Evolutionary conservation across 2,329 filamentous ascomycete genomes (phyloP).

Genomic region (Myriangium duriaei): DNA sequence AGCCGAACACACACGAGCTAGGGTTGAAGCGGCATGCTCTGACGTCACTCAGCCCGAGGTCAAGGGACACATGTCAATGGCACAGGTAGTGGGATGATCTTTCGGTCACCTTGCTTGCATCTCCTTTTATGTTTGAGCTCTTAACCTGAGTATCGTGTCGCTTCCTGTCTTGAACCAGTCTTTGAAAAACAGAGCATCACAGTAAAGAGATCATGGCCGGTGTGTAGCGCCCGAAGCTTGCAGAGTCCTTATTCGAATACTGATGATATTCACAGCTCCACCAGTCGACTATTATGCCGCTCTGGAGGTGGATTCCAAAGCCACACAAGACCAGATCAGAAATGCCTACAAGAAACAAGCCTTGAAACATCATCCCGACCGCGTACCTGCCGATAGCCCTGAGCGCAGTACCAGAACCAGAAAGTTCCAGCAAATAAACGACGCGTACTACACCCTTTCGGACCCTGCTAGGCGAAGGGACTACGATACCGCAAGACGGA

Average conservation of each 20-base stretch:
- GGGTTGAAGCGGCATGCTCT: too few species aligned
- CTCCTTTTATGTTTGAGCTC: too few species aligned
- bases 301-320: conserved; percentile 41
- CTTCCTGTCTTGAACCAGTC: too few species aligned
- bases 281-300: conserved; percentile 26
- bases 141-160: too few species aligned
- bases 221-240: too few species aligned
- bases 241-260: not conserved
- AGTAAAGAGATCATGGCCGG: not conserved
- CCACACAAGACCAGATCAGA: conserved; percentile 71
- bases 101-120: too few species aligned
- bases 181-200: too few species aligned
- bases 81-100: too few species aligned
- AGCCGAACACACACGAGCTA: too few species aligned
- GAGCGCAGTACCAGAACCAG: conserved; percentile 72
- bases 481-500: conserved; percentile 63
- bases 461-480: conserved; percentile 65
- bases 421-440: conserved; percentile 83
- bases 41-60: too few species aligned
- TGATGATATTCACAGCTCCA: conserved; percentile 18
- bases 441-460: conserved; percentile 84
- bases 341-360: conserved; percentile 92
- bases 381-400: conserved; percentile 70
- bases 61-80: too few species aligned
- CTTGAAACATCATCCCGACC: conserved; percentile 85